phyloP scores from a whole-genome alignment of 176 grass and related monocot genomes.

The Rhipidocladum racemiflorum region DNA sequence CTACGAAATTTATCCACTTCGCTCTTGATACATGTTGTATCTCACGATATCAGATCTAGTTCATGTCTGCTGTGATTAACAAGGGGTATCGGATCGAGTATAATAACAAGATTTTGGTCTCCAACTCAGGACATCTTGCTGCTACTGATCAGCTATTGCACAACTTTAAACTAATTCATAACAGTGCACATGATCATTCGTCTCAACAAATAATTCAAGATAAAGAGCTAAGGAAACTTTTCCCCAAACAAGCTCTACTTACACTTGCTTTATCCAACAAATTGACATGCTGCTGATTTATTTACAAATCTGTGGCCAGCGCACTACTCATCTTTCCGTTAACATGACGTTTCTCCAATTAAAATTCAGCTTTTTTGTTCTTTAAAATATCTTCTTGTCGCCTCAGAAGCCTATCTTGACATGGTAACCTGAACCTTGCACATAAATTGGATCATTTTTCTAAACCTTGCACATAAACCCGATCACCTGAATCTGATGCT shows the following conservation, averaged over 20 bases:
- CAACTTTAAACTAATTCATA: background rate
- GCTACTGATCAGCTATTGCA: background rate
- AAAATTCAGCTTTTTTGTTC: background rate
- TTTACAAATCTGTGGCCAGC: constrained; percentile 32
- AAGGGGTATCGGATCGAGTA: too few species aligned
- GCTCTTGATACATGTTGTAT: too few species aligned
- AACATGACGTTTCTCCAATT: constrained; percentile 22
- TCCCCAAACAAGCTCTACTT: constrained; percentile 15
- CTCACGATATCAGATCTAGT: too few species aligned
- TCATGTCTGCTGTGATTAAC: too few species aligned
- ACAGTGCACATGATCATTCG: constrained; percentile 10
- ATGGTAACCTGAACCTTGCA: background rate
- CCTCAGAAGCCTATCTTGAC: constrained; percentile 1
- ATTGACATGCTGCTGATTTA: constrained; percentile 12
- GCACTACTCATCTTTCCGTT: constrained; percentile 25
- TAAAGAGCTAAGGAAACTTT: constrained; percentile 33
- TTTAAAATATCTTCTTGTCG: constrained; percentile 20
- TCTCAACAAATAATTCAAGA: background rate
- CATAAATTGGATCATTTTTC: background rate
- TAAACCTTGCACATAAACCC: background rate
- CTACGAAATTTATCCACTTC: too few species aligned
- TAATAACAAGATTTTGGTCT: too few species aligned
- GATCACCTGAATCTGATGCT: constrained; percentile 25
- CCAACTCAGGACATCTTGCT: background rate
- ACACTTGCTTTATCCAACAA: constrained; percentile 25